Evolutionary conservation across 176 grass and related monocot species (phyloP), one percentile per base, ranked within the genome.

Genomic region (Puccinellia tenuiflora): DNA sequence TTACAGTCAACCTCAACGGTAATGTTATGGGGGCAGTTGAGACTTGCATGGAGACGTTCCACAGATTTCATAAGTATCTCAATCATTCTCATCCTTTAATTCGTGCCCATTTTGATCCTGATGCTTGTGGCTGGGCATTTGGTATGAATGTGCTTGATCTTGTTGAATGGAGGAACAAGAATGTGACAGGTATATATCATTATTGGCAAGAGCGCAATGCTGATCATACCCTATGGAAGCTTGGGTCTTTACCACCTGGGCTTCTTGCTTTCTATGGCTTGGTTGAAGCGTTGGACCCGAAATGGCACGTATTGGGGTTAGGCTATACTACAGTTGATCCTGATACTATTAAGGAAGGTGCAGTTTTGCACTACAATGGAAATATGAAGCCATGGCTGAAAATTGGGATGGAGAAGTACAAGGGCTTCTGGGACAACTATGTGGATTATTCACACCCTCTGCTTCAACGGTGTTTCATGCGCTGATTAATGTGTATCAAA

Each of bases 21-120:
- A 99, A 99, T 61, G 96, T 99, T 68, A 99, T 99, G 93, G 96
- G 91, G 47, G 96, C 96, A 71, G 96, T 99, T 28, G 96, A 99
- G 52, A 99, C 96, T 85, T 99, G 96, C 89, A 96, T 99, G 96
- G 96, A 99, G 85, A 99, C 96, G 12, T 99, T 99, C 77, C 96
- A 99, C 75, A 92, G 96, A 74, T 99, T 96, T 83, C 96, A 99
- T 37, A 99, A 99, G 84, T 99, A 99, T 88, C 88, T 99, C 68
- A 99, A 99, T 47, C 90, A 94, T 87, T 99, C 96, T 1, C 96
- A 99, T 75, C 96, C 96, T 51, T 75, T 99, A 60, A 99, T 99
- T 26, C 93, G 89, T 72, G 91, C 91, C 46, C 93, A 99, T 92
- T 99, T 99, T 83, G 96, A 99, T 77, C 96, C 93, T 68, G 96